Base-by-base conservation (phyloP, 441 rosid genomes). In the Capsella rubella region DNA sequence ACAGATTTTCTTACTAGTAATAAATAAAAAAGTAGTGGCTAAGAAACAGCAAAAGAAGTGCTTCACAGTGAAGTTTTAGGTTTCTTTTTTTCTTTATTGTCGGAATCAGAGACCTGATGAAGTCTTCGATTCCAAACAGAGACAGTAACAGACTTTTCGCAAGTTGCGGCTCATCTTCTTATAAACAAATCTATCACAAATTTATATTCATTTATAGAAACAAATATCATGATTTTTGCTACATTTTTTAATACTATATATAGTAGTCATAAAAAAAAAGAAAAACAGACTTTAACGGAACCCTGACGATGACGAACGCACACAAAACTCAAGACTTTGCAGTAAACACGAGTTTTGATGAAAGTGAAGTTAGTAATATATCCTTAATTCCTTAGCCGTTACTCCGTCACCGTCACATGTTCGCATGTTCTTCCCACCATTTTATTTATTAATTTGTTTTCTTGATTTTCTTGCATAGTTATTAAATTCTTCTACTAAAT, bases 401-500 rank as follows among this genome's bases (percentile, higher is more conserved):
- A 62, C 52, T 39, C 64, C 67, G 63, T 71, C 76, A 72, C 71
- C 78, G 62, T 75, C 73, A 32, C 78, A 74, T 51, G 54, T 12
- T 75, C 47, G 54, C 78, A 66, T 66, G 78, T 66, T 74, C 70
- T 54, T 42, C 13, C 64, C 64, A 63, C 56, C 28, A 29, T 21
- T 31, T 7, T 21, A 34, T 34, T 34, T 32, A 39, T 62, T 72
- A 29, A 29, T 25, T 51, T 2, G 27, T 15, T 57, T 37, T 16
- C 32, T 11, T 42, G 62, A 52, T 31, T 73, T 63, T 55, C 21
- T 55, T 11, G 52, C 52, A 18, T 49, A 18, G 1, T 49, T 32
- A 6, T 9, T 9, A 16, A 16, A 39, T 40, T 34, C 39, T 34
- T 46, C 64, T 64, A 43, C 13, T 43, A 56, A 59, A 58, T 67